Evolutionary conservation across 1,284 basidiomycete species (phyloP), one percentile per base, ranked within the genome.

Genomic region (Rhodotorula glutinis): DNA sequence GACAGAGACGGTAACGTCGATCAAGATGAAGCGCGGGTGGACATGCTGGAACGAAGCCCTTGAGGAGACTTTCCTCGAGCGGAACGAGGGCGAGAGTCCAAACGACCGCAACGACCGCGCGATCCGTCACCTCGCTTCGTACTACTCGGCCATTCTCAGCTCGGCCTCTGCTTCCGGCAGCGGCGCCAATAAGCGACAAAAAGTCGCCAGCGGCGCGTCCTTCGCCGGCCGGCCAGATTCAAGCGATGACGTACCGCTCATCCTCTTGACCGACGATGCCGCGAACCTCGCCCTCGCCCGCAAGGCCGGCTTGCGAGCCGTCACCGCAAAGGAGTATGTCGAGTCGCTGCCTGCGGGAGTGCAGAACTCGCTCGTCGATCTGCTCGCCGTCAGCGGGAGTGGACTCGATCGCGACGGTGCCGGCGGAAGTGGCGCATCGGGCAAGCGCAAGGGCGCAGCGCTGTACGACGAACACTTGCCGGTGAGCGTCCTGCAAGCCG

Each of bases 41-140:
- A 65, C 69, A 40, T 47, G 64, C 17, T 73, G 72, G 72, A 73
- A 73, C 66, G 73, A 74, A 62, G 72, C 72, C 13, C 66, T 65
- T 19, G 70, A 73, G 55, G 90, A 91, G 70, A 88, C 91, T 75
- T 82, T 80, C 30, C 83, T 89, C 69, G 73, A 49, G 77, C 82
- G 88, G 9, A 85, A 88, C 68, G 85, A 87, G 66, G 85, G 82
- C 4, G 91, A 94, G 78, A 86, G 86, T 0, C 88, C 91, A 0
- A 97, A 97, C 75, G 93, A 98, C 77, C 83, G 89, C 25, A 97
- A 97, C 75, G 94, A 97, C 76, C 82, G 93, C 83, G 88, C 89
- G 3, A 97, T 97, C 66, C 85, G 93, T 47, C 88, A 86, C 76
- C 88, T 90, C 0, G 84, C 90, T 2, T 81, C 85, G 54, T 97